Base-by-base conservation (phyloP, 371 early-diverging fungal genomes). In the Entomophthora muscae region DNA sequence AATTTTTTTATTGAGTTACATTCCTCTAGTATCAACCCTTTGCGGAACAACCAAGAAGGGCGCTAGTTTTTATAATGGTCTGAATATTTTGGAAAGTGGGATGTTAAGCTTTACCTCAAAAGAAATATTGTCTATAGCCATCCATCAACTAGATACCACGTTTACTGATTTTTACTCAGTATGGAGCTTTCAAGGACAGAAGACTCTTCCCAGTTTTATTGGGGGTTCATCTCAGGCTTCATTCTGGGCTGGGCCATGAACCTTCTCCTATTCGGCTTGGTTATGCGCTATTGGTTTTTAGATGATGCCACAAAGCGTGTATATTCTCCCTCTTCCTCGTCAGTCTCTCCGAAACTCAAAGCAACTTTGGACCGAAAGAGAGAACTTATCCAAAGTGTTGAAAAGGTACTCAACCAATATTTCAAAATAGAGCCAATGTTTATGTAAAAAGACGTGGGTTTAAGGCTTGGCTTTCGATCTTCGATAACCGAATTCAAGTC, bases 161-260 rank as follows among this genome's bases (percentile, higher is more conserved):
- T n/a, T n/a, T n/a, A n/a, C n/a, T n/a, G n/a, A n/a, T n/a, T n/a
- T n/a, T n/a, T n/a, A n/a, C n/a, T n/a, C n/a, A n/a, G n/a, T n/a
- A n/a, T n/a, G n/a, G n/a, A n/a, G n/a, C n/a, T n/a, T n/a, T n/a
- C n/a, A 42, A 42, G 42, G 42, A 17, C 42, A 42, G 42, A 42
- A 42, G 42, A 42, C 42, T 42, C 42, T 42, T 42, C 42, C 17
- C 42, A 42, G 42, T 42, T 42, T 23, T 58, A 58, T 31, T 68
- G 65, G 68, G 53, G 61, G 29, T 68, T 68, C 63, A 42, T 57
- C 21, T 64, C 63, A 53, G 84, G 84, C 0, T 74, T 84, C 31
- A 66, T 84, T 30, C 69, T 84, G 10, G 84, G 84, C 13, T 83
- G 83, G 68, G 52, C 80, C 0, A 77, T 76, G 31, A 74, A 83